Conservation (phyloP, 2,329 filamentous ascomycete species). For the Meredithiella fracta region DNA sequence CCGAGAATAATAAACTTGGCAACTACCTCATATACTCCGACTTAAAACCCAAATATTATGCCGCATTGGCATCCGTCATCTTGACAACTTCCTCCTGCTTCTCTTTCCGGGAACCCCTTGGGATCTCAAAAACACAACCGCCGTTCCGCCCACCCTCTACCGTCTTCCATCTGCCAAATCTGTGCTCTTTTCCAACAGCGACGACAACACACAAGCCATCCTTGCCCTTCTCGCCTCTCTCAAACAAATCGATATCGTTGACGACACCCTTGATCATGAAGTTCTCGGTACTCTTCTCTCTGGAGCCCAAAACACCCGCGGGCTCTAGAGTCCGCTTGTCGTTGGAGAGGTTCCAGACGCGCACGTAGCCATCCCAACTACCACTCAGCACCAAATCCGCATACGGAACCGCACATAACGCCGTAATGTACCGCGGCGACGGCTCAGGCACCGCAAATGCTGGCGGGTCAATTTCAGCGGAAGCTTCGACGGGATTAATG, state of each 20-base stretch:
- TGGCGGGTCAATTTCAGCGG: constrained; percentile 52
- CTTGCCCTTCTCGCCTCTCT: constrained; percentile 60
- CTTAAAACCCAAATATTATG: not conserved
- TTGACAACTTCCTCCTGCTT: constrained; percentile 18
- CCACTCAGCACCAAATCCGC: constrained; percentile 81
- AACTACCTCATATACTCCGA: not conserved
- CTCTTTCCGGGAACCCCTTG: constrained; percentile 20
- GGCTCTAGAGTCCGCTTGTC: constrained; percentile 67
- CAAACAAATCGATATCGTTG: constrained; percentile 77
- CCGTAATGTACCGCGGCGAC: constrained; percentile 78
- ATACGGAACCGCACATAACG: constrained; percentile 70
- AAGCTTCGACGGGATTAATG: constrained; percentile 49
- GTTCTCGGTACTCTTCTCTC: constrained; percentile 16
- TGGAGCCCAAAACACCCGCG: constrained; percentile 42
- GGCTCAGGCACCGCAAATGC: constrained; percentile 43
- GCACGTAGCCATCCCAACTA: constrained; percentile 82
- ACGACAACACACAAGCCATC: constrained; percentile 69
- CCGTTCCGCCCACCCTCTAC: constrained; percentile 54
- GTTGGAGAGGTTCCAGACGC: constrained; percentile 69
- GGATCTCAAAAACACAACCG: constrained; percentile 74
- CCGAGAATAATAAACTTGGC: no score
- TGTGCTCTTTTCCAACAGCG: constrained; percentile 74
- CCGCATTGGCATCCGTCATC: not conserved
- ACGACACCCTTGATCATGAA: constrained; percentile 52
- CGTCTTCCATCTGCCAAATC: constrained; percentile 67